These are phyloP conservation scores for Hyphopichia wangnamkhiaoensis DNA, from an alignment of 1,139 yeast genomes.

Conservation along the genomic window DNA sequence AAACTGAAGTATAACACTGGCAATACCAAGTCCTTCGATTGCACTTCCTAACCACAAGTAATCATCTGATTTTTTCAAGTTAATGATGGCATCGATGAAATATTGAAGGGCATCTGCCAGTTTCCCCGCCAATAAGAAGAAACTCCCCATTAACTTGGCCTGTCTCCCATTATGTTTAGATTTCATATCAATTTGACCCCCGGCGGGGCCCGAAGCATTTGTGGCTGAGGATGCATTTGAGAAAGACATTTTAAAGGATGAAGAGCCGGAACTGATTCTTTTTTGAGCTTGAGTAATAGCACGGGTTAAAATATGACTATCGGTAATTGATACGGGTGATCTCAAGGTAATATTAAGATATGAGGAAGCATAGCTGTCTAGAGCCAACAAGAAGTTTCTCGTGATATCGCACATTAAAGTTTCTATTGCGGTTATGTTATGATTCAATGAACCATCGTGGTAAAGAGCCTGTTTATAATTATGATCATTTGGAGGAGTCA, in stretches of 20 bases:
- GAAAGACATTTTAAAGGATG: constrained; percentile 38
- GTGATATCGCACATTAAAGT: constrained; percentile 75
- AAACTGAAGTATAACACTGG: constrained; percentile 61
- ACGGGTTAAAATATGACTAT: constrained; percentile 48
- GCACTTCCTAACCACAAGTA: constrained; percentile 87
- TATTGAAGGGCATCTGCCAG: constrained; percentile 67
- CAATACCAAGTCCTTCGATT: constrained; percentile 74
- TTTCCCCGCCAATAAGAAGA: constrained; percentile 79
- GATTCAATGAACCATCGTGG: constrained; percentile 20
- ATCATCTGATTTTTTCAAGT: constrained; percentile 67
- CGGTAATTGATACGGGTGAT: constrained; percentile 69
- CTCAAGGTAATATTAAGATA: constrained; percentile 70
- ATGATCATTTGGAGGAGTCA: constrained; percentile 20
- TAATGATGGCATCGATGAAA: constrained; percentile 69
- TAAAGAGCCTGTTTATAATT: constrained; percentile 25
- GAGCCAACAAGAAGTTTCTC: constrained; percentile 58
- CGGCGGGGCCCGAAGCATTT: constrained; percentile 5
- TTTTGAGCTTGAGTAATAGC: constrained; percentile 55
- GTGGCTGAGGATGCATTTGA: constrained; percentile 7
- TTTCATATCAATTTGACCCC: constrained; percentile 20
- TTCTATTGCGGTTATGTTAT: constrained; percentile 51
- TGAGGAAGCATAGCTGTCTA: constrained; percentile 70
- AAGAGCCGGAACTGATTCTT: constrained; percentile 39
- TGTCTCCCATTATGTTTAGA: constrained; percentile 63
- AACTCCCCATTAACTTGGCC: constrained; percentile 71